Conservation (phyloP, 2,329 filamentous ascomycete species). For the Raffaelea arxii region DNA sequence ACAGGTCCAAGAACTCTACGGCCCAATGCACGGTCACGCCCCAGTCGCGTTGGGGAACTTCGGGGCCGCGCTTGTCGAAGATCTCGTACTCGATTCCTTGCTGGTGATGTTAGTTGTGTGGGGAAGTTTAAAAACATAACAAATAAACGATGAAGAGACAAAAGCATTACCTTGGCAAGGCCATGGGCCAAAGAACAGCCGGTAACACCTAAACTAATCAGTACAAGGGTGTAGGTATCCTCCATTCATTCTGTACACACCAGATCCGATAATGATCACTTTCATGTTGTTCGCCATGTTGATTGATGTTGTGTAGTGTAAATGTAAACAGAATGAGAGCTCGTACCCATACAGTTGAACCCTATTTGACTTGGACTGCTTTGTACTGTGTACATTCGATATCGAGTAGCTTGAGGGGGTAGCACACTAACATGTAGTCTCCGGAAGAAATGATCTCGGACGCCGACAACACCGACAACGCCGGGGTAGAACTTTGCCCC, state of each 20-base stretch:
- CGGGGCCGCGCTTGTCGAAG: constrained; percentile 4
- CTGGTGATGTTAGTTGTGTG: too few relatives aligned
- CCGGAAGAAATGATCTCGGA: too few relatives aligned
- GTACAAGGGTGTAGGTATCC: too few relatives aligned
- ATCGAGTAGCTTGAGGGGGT: neutral
- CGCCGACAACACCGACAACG: constrained; percentile 1
- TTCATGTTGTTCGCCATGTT: constrained; percentile 4
- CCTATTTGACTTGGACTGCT: too few relatives aligned
- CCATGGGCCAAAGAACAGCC: constrained; percentile 4
- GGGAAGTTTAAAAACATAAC: too few relatives aligned
- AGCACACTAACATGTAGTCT: too few relatives aligned
- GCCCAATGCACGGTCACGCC: constrained; percentile 4
- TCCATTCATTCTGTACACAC: neutral
- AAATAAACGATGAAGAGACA: neutral
- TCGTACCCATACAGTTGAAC: too few relatives aligned
- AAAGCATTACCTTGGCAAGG: neutral
- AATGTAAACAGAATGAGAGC: too few relatives aligned
- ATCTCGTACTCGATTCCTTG: constrained; percentile 3
- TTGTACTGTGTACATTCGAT: too few relatives aligned
- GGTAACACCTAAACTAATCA: neutral
- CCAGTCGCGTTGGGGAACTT: constrained; percentile 4
- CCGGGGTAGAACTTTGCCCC: too few relatives aligned
- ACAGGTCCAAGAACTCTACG: constrained; percentile 3
- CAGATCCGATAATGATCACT: constrained; percentile 3
- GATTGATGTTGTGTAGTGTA: neutral